Percentiles rank a stretch among this genome's conserved stretches.
These are phyloP conservation scores for Ogataea methanolica DNA, from an alignment of 805 yeast species.

Conservation along the genomic window DNA sequence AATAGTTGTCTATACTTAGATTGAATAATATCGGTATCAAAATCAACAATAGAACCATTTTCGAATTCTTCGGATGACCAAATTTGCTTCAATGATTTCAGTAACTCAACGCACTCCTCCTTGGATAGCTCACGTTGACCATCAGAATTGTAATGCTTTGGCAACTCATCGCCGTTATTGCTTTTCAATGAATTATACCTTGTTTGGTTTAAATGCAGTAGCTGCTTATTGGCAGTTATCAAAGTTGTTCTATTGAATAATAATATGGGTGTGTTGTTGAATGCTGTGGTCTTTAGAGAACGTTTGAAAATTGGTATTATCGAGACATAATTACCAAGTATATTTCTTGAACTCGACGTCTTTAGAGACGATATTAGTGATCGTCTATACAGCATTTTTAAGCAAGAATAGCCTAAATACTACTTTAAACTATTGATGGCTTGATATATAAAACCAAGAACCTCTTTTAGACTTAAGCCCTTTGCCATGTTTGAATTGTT, in stretches of 20 bases:
- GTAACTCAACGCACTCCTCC: slow-evolving; percentile 23
- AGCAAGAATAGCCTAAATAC: too few relatives aligned
- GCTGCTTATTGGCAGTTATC: too few relatives aligned
- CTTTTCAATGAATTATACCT: slow-evolving; percentile 13
- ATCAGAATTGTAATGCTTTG: slow-evolving; percentile 17
- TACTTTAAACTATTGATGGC: too few relatives aligned
- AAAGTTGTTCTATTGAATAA: too few relatives aligned
- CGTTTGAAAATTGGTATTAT: too few relatives aligned
- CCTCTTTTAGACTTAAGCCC: too few relatives aligned
- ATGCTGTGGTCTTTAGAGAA: too few relatives aligned
- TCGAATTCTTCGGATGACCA: slow-evolving; percentile 21
- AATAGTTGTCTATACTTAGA: slow-evolving; percentile 16
- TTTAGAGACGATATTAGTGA: not conserved
- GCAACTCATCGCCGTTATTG: not conserved
- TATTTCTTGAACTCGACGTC: too few relatives aligned
- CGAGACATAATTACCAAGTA: too few relatives aligned
- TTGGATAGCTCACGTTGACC: slow-evolving; percentile 25
- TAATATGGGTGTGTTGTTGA: too few relatives aligned
- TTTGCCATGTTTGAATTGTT: too few relatives aligned
- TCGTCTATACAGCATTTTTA: not conserved
- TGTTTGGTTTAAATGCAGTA: not conserved
- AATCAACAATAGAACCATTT: slow-evolving; percentile 4
- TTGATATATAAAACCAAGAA: too few relatives aligned
- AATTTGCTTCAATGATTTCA: slow-evolving; percentile 20
- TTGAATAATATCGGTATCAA: slow-evolving; percentile 4